These are phyloP conservation scores for Apiotrichum siamense DNA, from an alignment of 1,284 basidiomycete genomes.

Conservation along the genomic window DNA sequence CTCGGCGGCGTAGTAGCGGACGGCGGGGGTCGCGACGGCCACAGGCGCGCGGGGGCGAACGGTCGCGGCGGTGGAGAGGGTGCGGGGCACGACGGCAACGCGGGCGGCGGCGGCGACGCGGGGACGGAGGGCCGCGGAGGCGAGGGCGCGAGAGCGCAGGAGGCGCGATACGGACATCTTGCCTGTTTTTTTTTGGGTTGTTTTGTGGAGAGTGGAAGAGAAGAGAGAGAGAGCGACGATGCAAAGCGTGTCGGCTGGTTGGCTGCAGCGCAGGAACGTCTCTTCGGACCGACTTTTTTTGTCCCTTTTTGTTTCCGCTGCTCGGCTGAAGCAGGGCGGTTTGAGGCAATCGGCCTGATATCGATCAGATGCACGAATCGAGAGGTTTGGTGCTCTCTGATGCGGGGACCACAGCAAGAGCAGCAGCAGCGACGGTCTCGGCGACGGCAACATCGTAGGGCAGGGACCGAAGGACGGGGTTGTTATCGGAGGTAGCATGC, in stretches of 20 bases:
- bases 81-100: slow-evolving; percentile 2
- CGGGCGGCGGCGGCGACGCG: neutral
- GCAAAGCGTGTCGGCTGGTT: neutral
- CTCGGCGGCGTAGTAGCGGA: slow-evolving; percentile 21
- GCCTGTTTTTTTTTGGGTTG: slow-evolving; percentile 10
- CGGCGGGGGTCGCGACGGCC: neutral
- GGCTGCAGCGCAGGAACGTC: no score
- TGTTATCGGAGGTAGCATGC: no score
- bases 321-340: no score
- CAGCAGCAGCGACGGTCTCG: no score
- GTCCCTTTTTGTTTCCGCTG: no score
- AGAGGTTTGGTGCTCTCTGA: no score
- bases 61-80: slow-evolving; percentile 2
- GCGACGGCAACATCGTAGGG: no score
- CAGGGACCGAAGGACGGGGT: no score
- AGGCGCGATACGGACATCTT: slow-evolving; percentile 17
- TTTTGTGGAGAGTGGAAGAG: neutral
- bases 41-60: slow-evolving; percentile 6
- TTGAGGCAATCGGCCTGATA: no score
- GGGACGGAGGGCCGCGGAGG: neutral
- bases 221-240: neutral
- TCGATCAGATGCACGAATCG: no score
- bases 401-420: no score
- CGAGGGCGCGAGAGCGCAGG: slow-evolving; percentile 5
- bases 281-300: no score